Conservation (phyloP, 2,329 filamentous ascomycete species). For the Xenosphaeropsis pyriputrescens region DNA sequence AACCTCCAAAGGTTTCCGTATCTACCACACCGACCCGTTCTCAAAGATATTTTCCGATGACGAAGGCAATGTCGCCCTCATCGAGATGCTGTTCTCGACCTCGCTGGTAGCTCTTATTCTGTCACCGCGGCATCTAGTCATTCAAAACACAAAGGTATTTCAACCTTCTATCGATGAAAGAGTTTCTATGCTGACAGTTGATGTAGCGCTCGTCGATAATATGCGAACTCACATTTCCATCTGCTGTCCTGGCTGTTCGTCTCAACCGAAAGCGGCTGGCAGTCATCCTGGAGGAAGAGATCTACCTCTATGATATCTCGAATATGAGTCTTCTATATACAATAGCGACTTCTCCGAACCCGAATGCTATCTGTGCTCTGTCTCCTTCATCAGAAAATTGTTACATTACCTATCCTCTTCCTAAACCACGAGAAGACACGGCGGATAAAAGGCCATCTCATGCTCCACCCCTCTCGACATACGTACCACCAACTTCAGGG, state of each 20-base stretch:
- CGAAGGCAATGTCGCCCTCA: slow-evolving; percentile 86
- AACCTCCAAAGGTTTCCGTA: slow-evolving; percentile 85
- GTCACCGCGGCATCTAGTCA: slow-evolving; percentile 82
- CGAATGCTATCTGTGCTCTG: slow-evolving; percentile 77
- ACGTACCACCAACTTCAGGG: slow-evolving; percentile 72
- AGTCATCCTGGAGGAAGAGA: slow-evolving; percentile 87
- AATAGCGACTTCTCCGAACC: slow-evolving; percentile 88
- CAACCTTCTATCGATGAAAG: not conserved
- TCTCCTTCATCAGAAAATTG: slow-evolving; percentile 93
- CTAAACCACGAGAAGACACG: slow-evolving; percentile 50
- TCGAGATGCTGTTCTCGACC: slow-evolving; percentile 98
- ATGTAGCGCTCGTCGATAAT: slow-evolving; percentile 60
- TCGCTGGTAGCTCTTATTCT: slow-evolving; percentile 88
- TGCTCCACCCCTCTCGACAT: slow-evolving; percentile 66
- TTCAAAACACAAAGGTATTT: slow-evolving; percentile 89
- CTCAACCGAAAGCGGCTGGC: slow-evolving; percentile 89
- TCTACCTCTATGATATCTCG: slow-evolving; percentile 96
- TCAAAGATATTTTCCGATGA: slow-evolving; percentile 88
- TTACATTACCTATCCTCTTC: slow-evolving; percentile 86
- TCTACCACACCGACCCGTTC: slow-evolving; percentile 95
- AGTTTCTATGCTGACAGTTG: slow-evolving; percentile 2
- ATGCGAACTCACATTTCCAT: slow-evolving; percentile 96
- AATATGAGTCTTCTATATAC: slow-evolving; percentile 94
- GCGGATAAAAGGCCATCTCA: slow-evolving; percentile 54
- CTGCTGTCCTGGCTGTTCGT: slow-evolving; percentile 85